Evolutionary conservation across 1,139 yeast species (phyloP).

Genomic region (Komagataea norvegica): DNA sequence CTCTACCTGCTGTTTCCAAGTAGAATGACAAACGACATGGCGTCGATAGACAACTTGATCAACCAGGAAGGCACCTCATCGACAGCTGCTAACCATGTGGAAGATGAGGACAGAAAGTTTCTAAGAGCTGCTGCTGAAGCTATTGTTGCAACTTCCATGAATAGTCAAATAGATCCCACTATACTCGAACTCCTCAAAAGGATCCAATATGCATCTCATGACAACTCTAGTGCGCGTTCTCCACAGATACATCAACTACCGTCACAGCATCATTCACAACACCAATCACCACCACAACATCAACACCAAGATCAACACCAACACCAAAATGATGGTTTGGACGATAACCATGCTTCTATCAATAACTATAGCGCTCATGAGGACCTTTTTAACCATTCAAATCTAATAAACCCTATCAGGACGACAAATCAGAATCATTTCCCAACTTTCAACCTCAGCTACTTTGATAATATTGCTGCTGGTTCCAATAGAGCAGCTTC

Average conservation of each 20-base stretch:
- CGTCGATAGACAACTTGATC: not conserved
- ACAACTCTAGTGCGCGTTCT: not conserved
- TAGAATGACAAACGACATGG: not conserved
- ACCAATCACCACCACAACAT: not conserved
- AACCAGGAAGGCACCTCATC: not conserved
- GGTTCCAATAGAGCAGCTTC: constrained; percentile 3
- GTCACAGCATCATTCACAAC: constrained; percentile 1
- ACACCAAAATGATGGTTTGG: not conserved
- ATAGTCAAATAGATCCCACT: constrained; percentile 26
- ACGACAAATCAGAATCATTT: constrained; percentile 14
- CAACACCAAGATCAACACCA: not conserved
- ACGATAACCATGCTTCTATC: not conserved
- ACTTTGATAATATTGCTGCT: constrained; percentile 17
- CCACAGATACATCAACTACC: not conserved
- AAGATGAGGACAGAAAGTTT: constrained; percentile 27
- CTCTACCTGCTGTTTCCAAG: no score
- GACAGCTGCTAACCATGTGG: constrained; percentile 4
- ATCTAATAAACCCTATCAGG: constrained; percentile 2
- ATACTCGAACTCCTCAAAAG: constrained; percentile 26
- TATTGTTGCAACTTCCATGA: constrained; percentile 28
- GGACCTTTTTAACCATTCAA: constrained; percentile 1
- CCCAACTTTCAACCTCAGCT: constrained; percentile 24
- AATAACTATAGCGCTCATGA: constrained; percentile 1
- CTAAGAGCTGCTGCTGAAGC: constrained; percentile 28
- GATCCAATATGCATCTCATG: constrained; percentile 25